Base-by-base conservation (phyloP, 2,329 filamentous ascomycete genomes). In the Aspergillus fischeri region DNA sequence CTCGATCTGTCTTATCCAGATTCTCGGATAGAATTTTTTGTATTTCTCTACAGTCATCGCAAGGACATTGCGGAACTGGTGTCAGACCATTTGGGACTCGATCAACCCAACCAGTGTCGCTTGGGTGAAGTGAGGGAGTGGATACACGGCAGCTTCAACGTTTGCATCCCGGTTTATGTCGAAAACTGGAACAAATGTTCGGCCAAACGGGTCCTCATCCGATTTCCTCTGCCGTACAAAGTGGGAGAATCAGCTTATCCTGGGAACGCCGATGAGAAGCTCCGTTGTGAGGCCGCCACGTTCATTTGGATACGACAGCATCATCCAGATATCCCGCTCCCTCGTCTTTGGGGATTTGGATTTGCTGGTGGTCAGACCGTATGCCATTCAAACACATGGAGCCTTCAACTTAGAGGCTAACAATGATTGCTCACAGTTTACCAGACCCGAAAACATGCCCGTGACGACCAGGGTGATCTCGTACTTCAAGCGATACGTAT, bases 261-360 rank as follows among this genome's bases (percentile, higher is more conserved):
- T 11, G 77, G 76, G 11, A 78, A 71, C 45, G 68, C 71, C 14
- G 72, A 80, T 35, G 77, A 80, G 65, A 80, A 80, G 51, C 52
- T 70, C 32, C 65, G 66, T 20, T 79, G 65, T 56, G 75, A 78
- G 64, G 74, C 69, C 11, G 75, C 69, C 2, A 74, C 74, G 2
- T 78, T 73, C 59, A 65, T 71, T 24, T 78, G 72, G 73, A 63
- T 78, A 3, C 58, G 72, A 38, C 63, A 73, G 17, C 62, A 77
- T 49, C 77, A 72, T 56, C 71, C 72, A 8, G 53, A 63, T 42
- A 62, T 79, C 27, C 72, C 70, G 11, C 72, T 74, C 27, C 73
- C 73, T 52, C 58, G 60, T 2, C 60, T 76, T 35, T 68, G 65
- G 53, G 71, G 70, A 2, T 73, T 77, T 66, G 73, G 66, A 2